Percentiles rank a stretch among this genome's conserved stretches.
phyloP scores from a whole-genome alignment of 805 yeast genomes.

The Torulaspora quercuum region DNA sequence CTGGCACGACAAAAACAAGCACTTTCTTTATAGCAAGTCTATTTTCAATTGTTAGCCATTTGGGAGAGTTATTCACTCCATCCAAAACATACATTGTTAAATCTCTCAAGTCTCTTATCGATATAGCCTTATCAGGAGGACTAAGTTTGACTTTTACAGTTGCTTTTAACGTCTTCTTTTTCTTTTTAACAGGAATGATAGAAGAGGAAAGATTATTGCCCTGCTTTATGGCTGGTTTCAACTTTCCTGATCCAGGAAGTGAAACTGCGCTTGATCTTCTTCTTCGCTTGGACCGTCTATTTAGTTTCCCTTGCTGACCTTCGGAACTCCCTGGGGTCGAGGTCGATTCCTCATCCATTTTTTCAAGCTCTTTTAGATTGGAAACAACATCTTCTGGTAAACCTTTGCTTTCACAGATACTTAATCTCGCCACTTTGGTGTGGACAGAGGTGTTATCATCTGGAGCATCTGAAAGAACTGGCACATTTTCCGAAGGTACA shows the following conservation, averaged over 20 bases:
- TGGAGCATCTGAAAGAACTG: not conserved
- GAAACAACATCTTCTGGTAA: slow-evolving; percentile 15
- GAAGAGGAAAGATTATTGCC: slow-evolving; percentile 8
- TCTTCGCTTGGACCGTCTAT: slow-evolving; percentile 15
- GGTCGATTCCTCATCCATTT: slow-evolving; percentile 3
- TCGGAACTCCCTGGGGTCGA: slow-evolving; percentile 11
- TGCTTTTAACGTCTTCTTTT: slow-evolving; percentile 29
- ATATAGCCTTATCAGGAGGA: slow-evolving; percentile 27
- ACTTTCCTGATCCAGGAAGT: slow-evolving; percentile 8
- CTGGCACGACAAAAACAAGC: slow-evolving; percentile 62
- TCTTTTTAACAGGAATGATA: slow-evolving; percentile 32
- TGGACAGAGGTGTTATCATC: slow-evolving; percentile 15
- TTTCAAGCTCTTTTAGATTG: slow-evolving; percentile 6
- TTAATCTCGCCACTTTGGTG: slow-evolving; percentile 28
- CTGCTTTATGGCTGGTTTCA: slow-evolving; percentile 12
- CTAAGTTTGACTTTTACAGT: slow-evolving; percentile 38
- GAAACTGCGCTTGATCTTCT: slow-evolving; percentile 32
- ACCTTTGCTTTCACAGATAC: slow-evolving; percentile 24
- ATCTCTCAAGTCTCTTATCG: slow-evolving; percentile 45
- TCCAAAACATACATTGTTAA: slow-evolving; percentile 43
- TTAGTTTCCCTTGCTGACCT: slow-evolving; percentile 1
- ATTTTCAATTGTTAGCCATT: slow-evolving; percentile 50
- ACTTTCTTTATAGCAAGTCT: slow-evolving; percentile 47
- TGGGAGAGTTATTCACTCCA: slow-evolving; percentile 43
- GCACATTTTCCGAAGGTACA: not conserved